Percentiles rank a stretch among this genome's conserved stretches.
These are phyloP conservation scores for Stropharia rugosoannulata DNA, from an alignment of 768 basidiomycete species.

Conservation along the genomic window DNA sequence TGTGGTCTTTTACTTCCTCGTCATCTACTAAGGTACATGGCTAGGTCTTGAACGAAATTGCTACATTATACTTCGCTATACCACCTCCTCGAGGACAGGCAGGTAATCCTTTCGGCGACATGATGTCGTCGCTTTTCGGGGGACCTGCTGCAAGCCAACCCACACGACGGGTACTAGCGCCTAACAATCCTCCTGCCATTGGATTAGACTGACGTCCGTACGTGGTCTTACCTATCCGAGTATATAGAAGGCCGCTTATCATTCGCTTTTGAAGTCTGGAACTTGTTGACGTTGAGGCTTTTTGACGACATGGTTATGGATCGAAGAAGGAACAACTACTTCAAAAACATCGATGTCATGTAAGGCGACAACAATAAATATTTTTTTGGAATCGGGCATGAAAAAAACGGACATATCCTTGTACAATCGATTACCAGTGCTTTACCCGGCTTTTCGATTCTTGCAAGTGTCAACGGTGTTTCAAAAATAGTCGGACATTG, in stretches of 20 bases:
- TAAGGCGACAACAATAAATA: too few relatives aligned
- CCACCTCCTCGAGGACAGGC: conserved; percentile 71
- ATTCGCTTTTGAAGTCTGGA: too few relatives aligned
- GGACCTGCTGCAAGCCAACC: conserved; percentile 48
- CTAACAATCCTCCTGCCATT: conserved; percentile 31
- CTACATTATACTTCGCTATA: conserved; percentile 81
- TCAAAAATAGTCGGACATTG: conserved; percentile 9
- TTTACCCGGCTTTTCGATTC: too few relatives aligned
- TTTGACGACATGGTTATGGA: too few relatives aligned
- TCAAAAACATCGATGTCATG: too few relatives aligned
- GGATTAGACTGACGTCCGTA: conserved; percentile 43
- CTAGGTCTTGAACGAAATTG: conserved; percentile 70
- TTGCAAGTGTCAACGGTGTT: neutral
- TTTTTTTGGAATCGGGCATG: too few relatives aligned
- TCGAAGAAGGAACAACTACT: too few relatives aligned
- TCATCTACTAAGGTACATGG: neutral
- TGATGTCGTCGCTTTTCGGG: conserved; percentile 88
- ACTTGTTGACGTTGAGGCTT: neutral
- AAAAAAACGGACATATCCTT: too few relatives aligned
- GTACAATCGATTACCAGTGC: too few relatives aligned
- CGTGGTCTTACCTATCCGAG: too few relatives aligned
- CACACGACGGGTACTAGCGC: conserved; percentile 44
- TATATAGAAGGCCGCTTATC: too few relatives aligned
- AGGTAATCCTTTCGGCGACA: conserved; percentile 82
- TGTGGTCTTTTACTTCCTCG: neutral